Base-by-base conservation (phyloP, 495 filamentous ascomycete species). In the Durotheca rogersii region DNA sequence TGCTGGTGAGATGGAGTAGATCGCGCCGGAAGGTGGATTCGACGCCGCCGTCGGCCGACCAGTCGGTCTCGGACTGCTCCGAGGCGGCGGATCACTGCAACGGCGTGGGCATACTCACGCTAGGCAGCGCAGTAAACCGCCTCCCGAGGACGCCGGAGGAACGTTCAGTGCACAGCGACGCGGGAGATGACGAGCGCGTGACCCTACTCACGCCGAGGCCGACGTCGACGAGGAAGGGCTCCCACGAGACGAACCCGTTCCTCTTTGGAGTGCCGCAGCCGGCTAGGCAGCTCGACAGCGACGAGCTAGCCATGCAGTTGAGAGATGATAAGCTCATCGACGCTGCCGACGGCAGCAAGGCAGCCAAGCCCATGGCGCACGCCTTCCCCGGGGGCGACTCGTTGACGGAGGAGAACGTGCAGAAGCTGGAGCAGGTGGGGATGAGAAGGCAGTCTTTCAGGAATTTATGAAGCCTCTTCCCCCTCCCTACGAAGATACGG, bases 1-100 rank as follows among this genome's bases (percentile, higher is more conserved):
- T 89, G 76, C 72, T 93, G n/a, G 56, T 59, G 25, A 59, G 57
- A 14, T 60, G 57, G 57, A 48, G 41, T 6, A 56, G 27, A 41
- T 39, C 41, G 0, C 42, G 57, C 16, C 51, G 57, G 1, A 60
- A 56, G 42, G 47, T 20, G 17, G 50, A 41, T 0, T 59, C 51
- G 12, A 32, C 47, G 10, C 46, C 51, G 2, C 51, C 51, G 27
- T 56, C 52, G 3, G 57, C 42, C 14, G 21, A 60, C 34, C 57
- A 27, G 0, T 60, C 57, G 12, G 11, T 47, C 30, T 53, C 58
- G 15, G 54, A 65, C 38, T 68, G 67, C 39, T 66, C 67, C 3
- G 69, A 72, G 29, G 46, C 54, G 0, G 56, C 60, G 1, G 66
- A 60, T 7, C 44, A 58, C 7, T 72, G 68, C 30, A 46, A 55